These are phyloP conservation scores for Allium cepa DNA, from an alignment of 106 monocot genomes.

Conservation along the genomic window DNA sequence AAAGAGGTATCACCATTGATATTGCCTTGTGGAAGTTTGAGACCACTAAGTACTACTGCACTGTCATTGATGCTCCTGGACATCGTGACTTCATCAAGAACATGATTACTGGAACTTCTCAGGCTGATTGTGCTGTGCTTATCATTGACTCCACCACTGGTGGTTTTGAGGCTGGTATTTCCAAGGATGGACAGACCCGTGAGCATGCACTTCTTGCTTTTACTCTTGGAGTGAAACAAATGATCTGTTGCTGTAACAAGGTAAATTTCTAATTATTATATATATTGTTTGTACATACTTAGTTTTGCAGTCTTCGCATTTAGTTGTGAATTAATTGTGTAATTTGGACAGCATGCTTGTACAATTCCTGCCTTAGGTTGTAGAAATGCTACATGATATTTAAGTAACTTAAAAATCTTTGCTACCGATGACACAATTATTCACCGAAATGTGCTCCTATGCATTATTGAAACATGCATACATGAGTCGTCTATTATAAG, in stretches of 20 bases:
- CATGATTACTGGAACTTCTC: conserved; percentile 37
- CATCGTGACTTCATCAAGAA: conserved; percentile 43
- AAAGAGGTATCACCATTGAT: conserved; percentile 33
- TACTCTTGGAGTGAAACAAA: conserved; percentile 37
- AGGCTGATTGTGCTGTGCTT: conserved; percentile 33
- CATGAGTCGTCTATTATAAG: no score
- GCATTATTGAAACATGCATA: no score
- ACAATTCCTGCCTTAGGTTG: no score
- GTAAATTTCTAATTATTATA: neutral
- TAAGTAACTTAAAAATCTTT: no score
- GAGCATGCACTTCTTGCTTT: conserved; percentile 37
- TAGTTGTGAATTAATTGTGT: no score
- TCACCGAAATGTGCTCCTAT: no score
- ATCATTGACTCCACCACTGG: conserved; percentile 39
- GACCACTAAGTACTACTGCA: conserved; percentile 34
- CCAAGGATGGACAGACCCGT: conserved; percentile 38
- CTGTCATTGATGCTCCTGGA: conserved; percentile 42
- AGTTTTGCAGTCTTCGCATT: no score
- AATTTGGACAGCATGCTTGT: no score
- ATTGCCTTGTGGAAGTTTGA: conserved; percentile 37
- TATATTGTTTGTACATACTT: no score
- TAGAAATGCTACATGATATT: no score
- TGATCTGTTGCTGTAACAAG: conserved; percentile 46
- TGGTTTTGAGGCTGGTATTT: conserved; percentile 40
- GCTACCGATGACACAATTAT: no score